Evolutionary conservation across 805 yeast species (phyloP), one percentile per base, ranked within the genome.

Genomic region (Cyberlindnera mycetangii): DNA sequence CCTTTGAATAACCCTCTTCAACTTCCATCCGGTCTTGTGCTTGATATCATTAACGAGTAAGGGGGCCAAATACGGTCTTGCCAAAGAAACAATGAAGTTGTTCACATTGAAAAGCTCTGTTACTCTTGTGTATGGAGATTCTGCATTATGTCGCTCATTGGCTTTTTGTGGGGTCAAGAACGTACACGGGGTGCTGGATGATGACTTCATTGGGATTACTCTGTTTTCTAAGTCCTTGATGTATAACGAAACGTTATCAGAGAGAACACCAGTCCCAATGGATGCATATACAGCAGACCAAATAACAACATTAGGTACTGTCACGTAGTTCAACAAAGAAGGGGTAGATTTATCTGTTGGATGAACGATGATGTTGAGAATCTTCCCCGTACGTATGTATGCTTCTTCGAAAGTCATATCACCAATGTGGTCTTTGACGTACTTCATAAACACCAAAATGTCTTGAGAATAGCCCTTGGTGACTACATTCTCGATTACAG

Each of bases 101-200:
- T 93, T 93, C 19, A 93, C 98, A 56, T 93, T 93, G 70, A 92
- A 93, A 47, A 92, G 72, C 62, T 93, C 98, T 0, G 97, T 85
- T 38, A 92, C 73, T 43, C 96, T 71, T 1, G 93, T 85, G 60
- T 92, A 92, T 0, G 97, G 96, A 10, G 84, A 79, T 32, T 76
- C 73, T 5, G 44, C 41, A 54, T 74, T 60, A 54, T 78, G 59
- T 53, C 71, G 42, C 61, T 70, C 58, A 56, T 59, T 62, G 9
- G 75, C 71, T 56, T 73, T 72, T 46, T 80, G 76, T 54, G 78
- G 64, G 53, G 78, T 67, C 34, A 67, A 47, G 48, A 68, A 72
- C 6, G 39, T 44, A 17, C 54, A 49, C 2, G 45, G 37, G 10
- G 60, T 59, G 10, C 76, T 79, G 34, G 72, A 68, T 48, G 45